A percentile compares a stretch with the other conserved stretches of the same genome.
Conservation (phyloP, 352 stramenopile genomes). For the Pythium scleroteichum region DNA sequence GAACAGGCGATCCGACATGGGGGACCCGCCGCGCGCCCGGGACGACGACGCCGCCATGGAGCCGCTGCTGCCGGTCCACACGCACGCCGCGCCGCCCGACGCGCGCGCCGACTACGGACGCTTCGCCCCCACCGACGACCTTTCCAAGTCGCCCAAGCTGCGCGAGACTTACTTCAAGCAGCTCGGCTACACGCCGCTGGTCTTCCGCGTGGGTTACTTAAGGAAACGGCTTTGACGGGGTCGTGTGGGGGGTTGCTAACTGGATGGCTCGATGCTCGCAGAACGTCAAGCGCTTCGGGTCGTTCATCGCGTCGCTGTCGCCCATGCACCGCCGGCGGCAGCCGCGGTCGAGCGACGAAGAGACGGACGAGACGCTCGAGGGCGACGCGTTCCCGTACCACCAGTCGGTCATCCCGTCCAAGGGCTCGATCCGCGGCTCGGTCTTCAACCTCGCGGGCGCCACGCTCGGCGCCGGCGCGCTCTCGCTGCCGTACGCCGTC, state of each 20-base stretch:
- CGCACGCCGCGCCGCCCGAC: conserved; percentile 26
- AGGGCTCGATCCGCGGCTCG: conserved; percentile 80
- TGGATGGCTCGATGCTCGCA: too few relatives aligned
- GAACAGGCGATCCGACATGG: conserved; percentile 7
- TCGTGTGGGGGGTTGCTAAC: too few relatives aligned
- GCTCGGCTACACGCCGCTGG: conserved; percentile 77
- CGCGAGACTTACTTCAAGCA: conserved; percentile 74
- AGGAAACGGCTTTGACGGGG: too few relatives aligned
- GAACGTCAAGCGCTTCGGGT: conserved; percentile 74
- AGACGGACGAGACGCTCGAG: conserved; percentile 47
- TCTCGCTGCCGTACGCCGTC: conserved; percentile 81
- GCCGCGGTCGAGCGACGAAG: conserved; percentile 27
- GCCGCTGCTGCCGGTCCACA: conserved; percentile 52
- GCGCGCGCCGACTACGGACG: conserved; percentile 23
- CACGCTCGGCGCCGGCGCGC: conserved; percentile 72
- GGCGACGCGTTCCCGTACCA: conserved; percentile 70
- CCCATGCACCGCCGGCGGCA: conserved; percentile 51
- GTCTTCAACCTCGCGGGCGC: conserved; percentile 85
- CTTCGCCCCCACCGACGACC: conserved; percentile 13
- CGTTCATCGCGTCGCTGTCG: conserved; percentile 72
- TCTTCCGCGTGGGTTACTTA: conserved; percentile 63
- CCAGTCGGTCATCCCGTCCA: conserved; percentile 78
- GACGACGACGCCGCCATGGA: conserved; percentile 28
- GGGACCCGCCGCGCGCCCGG: background rate
- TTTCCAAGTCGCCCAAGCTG: conserved; percentile 42